phyloP scores from a whole-genome alignment of 2,329 filamentous ascomycete genomes.

The Ceratocystis alfenasii region DNA sequence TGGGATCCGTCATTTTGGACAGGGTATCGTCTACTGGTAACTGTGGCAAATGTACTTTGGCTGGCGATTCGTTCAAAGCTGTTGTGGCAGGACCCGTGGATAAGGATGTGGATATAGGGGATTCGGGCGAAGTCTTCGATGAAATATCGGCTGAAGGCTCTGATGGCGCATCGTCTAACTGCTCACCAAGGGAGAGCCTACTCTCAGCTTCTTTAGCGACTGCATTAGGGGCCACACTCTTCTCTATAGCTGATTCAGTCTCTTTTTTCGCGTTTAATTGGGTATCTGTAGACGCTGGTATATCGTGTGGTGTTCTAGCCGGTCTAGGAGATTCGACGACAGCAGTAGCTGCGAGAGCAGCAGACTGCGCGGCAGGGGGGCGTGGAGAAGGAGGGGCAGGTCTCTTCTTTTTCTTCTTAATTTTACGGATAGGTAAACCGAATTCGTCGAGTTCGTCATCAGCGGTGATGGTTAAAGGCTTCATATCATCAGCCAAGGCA shows the following conservation, averaged over 20 bases:
- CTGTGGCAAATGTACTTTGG: neutral
- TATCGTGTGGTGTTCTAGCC: no score
- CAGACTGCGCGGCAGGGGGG: neutral
- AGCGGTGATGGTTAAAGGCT: conserved; percentile 20
- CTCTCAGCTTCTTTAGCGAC: neutral
- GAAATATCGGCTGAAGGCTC: neutral
- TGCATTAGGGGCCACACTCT: neutral
- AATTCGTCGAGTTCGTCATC: conserved; percentile 53
- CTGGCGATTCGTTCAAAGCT: neutral
- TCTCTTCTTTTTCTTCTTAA: conserved; percentile 24
- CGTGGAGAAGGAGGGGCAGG: conserved; percentile 22
- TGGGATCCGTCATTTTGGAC: neutral
- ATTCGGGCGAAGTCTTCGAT: neutral
- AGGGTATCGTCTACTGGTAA: neutral
- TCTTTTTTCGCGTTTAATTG: neutral
- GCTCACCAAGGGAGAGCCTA: neutral
- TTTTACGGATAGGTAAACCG: conserved; percentile 45
- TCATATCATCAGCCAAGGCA: conserved; percentile 19
- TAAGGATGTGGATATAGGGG: neutral
- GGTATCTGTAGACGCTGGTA: neutral
- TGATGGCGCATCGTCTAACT: neutral
- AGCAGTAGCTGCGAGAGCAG: neutral
- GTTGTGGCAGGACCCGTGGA: neutral
- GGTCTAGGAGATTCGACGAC: neutral
- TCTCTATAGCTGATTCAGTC: neutral